Base-by-base conservation (phyloP, 208 protist genomes). In the Tritrichomonas foetus region DNA sequence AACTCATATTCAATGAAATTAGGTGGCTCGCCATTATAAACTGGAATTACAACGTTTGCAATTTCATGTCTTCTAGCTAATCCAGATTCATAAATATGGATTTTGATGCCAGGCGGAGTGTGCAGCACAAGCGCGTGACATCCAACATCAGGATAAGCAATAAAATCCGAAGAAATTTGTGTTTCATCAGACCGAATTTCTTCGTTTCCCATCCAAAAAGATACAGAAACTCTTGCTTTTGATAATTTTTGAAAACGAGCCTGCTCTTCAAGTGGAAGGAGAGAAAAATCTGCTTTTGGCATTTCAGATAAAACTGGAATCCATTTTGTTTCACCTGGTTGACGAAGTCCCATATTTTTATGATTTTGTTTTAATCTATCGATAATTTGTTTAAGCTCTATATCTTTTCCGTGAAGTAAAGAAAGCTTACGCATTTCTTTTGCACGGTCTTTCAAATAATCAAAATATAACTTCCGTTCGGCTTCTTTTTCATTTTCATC, bases 261-360 rank as follows among this genome's bases (percentile, higher is more conserved):
- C 36, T 89, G 78, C 57, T 89, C 78, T 57, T 89, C 47, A 20
- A 20, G 27, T 57, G 78, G 20, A 57, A 53, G 13, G 53, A 57
- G 27, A 16, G 53, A 22, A 57, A 53, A 53, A 30, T 25, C n/a
- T 13, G 78, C 44, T 27, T 33, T 57, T 57, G 41, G 8, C n/a
- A 47, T 22, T 8, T 89, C 47, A n/a, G 41, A 27, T 89, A 61
- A 57, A 33, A 89, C 27, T 55, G 78, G 41, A 39, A 61, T 57
- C 78, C 78, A 89, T 50, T 89, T 53, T 33, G 78, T 20, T 44
- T 89, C 78, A 20, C 78, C 78, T 89, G 78, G 78, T 1, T 41
- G 53, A 57, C 78, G 44, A 3, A 89, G 27, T n/a, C 47, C 44
- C 22, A 89, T 44, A 5, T 89, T 9, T 33, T 57, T 39, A 57